Percentiles rank a stretch among this genome's conserved stretches.
Evolutionary conservation across 2,329 filamentous ascomycete species (phyloP).

Genomic region (Phyllosticta citribraziliensis): DNA sequence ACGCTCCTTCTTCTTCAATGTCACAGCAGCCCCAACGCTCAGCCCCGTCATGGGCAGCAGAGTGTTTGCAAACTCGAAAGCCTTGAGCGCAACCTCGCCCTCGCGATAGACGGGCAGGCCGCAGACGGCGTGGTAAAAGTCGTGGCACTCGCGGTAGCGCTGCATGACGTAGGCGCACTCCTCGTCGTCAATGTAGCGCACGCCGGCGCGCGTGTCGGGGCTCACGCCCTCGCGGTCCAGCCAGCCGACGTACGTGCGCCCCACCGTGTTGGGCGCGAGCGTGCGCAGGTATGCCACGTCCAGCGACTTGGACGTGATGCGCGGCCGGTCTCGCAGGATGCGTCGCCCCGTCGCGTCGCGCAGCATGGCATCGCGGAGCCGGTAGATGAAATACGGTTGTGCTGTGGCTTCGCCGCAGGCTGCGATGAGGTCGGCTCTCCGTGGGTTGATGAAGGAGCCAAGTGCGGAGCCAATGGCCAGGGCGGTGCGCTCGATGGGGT

Average conservation of each 20-base stretch:
- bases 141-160: constrained; percentile 91
- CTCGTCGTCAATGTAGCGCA: constrained; percentile 86
- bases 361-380: constrained; percentile 88
- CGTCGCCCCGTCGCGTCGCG: constrained; percentile 70
- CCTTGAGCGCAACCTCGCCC: constrained; percentile 94
- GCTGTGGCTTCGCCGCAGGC: constrained; percentile 90
- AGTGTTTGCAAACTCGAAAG: constrained; percentile 94
- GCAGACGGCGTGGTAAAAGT: constrained; percentile 94
- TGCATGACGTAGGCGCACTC: constrained; percentile 99
- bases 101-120: constrained; percentile 86
- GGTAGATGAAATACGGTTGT: constrained; percentile 88
- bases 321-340: constrained; percentile 81
- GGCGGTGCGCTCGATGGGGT: constrained; percentile 61
- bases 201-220: constrained; percentile 72
- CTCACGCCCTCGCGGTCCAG: constrained; percentile 89
- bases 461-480: constrained; percentile 56
- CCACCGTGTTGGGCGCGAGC: constrained; percentile 65
- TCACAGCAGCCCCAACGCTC: constrained; percentile 61
- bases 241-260: constrained; percentile 76
- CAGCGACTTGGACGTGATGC: constrained; percentile 66
- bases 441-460: constrained; percentile 59
- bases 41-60: constrained; percentile 90
- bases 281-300: constrained; percentile 60
- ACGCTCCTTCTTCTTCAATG: constrained; percentile 54
- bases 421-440: constrained; percentile 85